Percentiles rank a stretch among this genome's conserved stretches.
phyloP scores from a whole-genome alignment of 1,284 basidiomycete species.

The Porodaedalea pini region DNA sequence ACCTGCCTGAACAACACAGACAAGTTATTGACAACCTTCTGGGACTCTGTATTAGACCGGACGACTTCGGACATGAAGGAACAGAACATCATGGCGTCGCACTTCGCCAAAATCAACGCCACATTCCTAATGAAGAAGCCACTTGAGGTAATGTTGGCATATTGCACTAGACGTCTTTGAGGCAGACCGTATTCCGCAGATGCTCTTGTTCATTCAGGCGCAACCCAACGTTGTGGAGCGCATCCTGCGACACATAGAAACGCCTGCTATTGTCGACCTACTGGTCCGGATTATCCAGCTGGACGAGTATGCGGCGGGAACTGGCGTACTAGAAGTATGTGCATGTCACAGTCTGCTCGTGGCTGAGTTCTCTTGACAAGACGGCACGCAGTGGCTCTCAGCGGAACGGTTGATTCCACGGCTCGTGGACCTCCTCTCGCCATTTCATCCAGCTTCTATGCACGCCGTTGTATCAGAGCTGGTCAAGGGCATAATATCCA shows the following conservation, averaged over 20 bases:
- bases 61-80: slow-evolving; percentile 76
- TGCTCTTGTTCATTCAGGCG: slow-evolving; percentile 87
- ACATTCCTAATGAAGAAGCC: slow-evolving; percentile 86
- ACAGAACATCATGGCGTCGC: slow-evolving; percentile 72
- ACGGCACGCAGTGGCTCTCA: slow-evolving; percentile 74
- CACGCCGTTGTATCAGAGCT: slow-evolving; percentile 90
- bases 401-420: slow-evolving; percentile 80
- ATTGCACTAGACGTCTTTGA: slow-evolving; percentile 26
- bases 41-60: slow-evolving; percentile 86
- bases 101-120: slow-evolving; percentile 87
- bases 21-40: slow-evolving; percentile 79
- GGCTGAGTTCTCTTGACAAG: slow-evolving; percentile 33
- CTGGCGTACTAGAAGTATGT: slow-evolving; percentile 84
- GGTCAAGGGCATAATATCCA: slow-evolving; percentile 92
- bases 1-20: slow-evolving; percentile 75
- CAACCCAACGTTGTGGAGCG: slow-evolving; percentile 83
- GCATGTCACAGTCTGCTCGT: slow-evolving; percentile 28
- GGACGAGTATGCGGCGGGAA: slow-evolving; percentile 82
- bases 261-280: slow-evolving; percentile 89
- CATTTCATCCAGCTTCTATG: slow-evolving; percentile 71
- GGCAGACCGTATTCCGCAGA: slow-evolving; percentile 49
- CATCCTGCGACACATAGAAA: slow-evolving; percentile 83
- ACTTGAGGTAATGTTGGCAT: slow-evolving; percentile 62
- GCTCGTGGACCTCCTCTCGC: slow-evolving; percentile 82
- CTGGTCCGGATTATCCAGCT: slow-evolving; percentile 89